A percentile compares a stretch with the other conserved stretches of the same genome.
Conservation (phyloP, 225 moss, liverwort and hornwort genomes). For the Polytrichum commune region DNA sequence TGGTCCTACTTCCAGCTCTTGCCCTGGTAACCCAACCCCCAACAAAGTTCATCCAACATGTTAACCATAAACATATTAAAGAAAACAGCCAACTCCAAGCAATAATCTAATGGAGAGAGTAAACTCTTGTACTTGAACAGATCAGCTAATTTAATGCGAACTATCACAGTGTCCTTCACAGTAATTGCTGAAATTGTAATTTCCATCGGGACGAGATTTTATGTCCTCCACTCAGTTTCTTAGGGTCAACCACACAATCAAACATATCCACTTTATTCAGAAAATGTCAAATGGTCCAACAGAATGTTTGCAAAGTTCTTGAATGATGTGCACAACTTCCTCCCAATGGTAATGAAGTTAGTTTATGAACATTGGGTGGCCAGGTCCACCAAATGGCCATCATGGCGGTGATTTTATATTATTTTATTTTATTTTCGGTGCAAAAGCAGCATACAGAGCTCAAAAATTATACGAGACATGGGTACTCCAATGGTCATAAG, state of each 20-base stretch:
- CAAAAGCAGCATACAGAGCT: no score
- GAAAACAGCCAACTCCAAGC: not conserved
- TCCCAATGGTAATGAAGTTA: no score
- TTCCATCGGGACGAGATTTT: no score
- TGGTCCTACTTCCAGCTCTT: conserved; percentile 77
- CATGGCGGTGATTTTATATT: not conserved
- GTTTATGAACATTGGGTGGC: not conserved
- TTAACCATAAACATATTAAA: not conserved
- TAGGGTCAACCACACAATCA: no score
- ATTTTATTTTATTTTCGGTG: not conserved
- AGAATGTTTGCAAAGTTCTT: no score
- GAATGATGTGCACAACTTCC: no score
- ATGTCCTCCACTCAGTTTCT: no score
- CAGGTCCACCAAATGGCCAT: not conserved
- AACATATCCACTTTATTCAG: no score
- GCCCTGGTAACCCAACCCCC: conserved; percentile 42
- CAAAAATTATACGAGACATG: no score
- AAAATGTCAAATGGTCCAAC: no score
- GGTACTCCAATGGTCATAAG: not conserved
- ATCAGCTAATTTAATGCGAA: not conserved
- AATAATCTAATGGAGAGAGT: not conserved
- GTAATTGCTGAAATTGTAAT: no score
- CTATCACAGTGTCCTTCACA: no score
- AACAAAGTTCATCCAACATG: not conserved
- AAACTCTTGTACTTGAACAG: not conserved